phyloP scores from a whole-genome alignment of 2,329 filamentous ascomycete genomes.

The Clarireedia homoeocarpa region DNA sequence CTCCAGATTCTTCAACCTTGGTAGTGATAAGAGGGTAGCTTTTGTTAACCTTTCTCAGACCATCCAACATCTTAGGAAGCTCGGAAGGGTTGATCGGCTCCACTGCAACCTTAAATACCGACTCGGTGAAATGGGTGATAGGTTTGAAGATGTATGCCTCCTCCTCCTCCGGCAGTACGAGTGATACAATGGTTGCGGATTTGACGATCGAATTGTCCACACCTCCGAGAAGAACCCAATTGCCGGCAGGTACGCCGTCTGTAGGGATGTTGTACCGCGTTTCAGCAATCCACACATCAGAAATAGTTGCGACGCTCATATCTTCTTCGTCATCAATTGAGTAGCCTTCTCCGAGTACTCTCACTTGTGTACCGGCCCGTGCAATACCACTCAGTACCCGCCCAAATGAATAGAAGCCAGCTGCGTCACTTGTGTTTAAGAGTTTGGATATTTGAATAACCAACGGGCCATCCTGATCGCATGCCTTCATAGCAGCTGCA shows the following conservation, averaged over 20 bases:
- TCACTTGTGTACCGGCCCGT: slow-evolving; percentile 70
- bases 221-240: slow-evolving; percentile 83
- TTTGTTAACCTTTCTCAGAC: slow-evolving; percentile 93
- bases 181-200: slow-evolving; percentile 81
- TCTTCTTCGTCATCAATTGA: slow-evolving; percentile 97
- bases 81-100: slow-evolving; percentile 98
- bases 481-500: slow-evolving; percentile 70
- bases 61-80: slow-evolving; percentile 96
- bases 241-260: slow-evolving; percentile 87
- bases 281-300: slow-evolving; percentile 83
- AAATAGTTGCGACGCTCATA: slow-evolving; percentile 80
- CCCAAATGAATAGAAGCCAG: slow-evolving; percentile 82
- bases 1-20: slow-evolving; percentile 95
- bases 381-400: slow-evolving; percentile 90
- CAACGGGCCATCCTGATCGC: slow-evolving; percentile 82
- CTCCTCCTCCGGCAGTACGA: slow-evolving; percentile 75
- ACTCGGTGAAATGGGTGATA: slow-evolving; percentile 90
- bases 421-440: slow-evolving; percentile 85
- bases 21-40: slow-evolving; percentile 93
- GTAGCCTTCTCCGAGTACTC: slow-evolving; percentile 91
- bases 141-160: slow-evolving; percentile 94
- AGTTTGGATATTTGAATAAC: slow-evolving; percentile 92
- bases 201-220: slow-evolving; percentile 99
- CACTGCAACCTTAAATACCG: slow-evolving; percentile 94
- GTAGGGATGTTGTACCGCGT: slow-evolving; percentile 89